Evolutionary conservation across 768 basidiomycete species (phyloP).

Genomic region (Lentinula edodes): DNA sequence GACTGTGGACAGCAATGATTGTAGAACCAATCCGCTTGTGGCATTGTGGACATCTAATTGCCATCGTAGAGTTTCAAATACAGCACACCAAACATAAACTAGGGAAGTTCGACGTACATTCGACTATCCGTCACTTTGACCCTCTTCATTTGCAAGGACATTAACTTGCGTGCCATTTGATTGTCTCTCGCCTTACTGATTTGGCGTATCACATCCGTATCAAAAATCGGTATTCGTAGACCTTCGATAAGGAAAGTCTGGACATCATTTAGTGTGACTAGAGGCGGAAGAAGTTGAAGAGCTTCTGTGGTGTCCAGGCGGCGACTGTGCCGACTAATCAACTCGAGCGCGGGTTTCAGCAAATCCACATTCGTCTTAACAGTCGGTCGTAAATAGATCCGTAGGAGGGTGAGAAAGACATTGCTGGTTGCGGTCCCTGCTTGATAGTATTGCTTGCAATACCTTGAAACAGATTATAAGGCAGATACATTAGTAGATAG

Average conservation of each 20-base stretch:
- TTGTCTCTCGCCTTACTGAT: slow-evolving; percentile 75
- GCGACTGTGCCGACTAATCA: slow-evolving; percentile 80
- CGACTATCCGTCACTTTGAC: slow-evolving; percentile 90
- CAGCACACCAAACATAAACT: slow-evolving; percentile 2
- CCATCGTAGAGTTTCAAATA: background rate
- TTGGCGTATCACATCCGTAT: slow-evolving; percentile 62
- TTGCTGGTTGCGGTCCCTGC: slow-evolving; percentile 45
- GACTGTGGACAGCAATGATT: slow-evolving; percentile 90
- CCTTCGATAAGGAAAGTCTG: slow-evolving; percentile 71
- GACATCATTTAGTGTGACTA: slow-evolving; percentile 81
- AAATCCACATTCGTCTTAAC: slow-evolving; percentile 47
- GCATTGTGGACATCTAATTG: slow-evolving; percentile 84
- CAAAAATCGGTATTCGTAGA: slow-evolving; percentile 60
- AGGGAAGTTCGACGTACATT: slow-evolving; percentile 56
- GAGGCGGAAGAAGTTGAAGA: slow-evolving; percentile 81
- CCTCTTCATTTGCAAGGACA: slow-evolving; percentile 71
- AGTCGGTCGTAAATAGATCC: slow-evolving; percentile 80
- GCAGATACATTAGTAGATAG: background rate
- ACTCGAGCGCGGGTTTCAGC: slow-evolving; percentile 77
- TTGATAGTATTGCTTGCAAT: slow-evolving; percentile 82
- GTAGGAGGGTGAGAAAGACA: slow-evolving; percentile 81
- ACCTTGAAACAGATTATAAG: slow-evolving; percentile 38
- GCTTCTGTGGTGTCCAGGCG: slow-evolving; percentile 80
- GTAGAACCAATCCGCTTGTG: slow-evolving; percentile 91
- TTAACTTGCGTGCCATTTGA: slow-evolving; percentile 64